phyloP scores from a whole-genome alignment of 139 green algal genomes.

The Klebsormidium nitens region DNA sequence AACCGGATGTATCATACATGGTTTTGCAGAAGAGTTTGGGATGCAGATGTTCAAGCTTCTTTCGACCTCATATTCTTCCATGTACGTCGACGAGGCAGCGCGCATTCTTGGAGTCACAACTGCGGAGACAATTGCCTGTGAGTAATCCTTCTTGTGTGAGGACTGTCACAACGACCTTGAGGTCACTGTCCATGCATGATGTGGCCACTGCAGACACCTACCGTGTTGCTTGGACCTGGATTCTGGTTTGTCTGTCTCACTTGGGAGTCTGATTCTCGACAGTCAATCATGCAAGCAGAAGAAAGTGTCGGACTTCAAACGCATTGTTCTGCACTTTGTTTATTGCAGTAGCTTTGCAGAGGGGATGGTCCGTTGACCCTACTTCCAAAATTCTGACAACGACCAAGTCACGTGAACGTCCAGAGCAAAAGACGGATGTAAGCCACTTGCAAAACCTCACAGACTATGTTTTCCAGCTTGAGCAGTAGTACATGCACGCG shows the following conservation, averaged over 20 bases:
- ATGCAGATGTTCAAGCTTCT: conserved; percentile 14
- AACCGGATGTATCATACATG: too few species aligned
- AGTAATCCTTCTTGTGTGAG: conserved; percentile 4
- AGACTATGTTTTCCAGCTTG: conserved; percentile 25
- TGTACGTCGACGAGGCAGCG: conserved; percentile 6
- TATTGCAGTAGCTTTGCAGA: conserved; percentile 9
- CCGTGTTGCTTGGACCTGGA: not conserved
- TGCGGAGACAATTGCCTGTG: conserved; percentile 1
- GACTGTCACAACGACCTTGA: not conserved
- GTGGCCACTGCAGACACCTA: not conserved
- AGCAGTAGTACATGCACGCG: too few species aligned
- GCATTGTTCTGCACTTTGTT: not conserved
- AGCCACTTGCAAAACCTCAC: conserved; percentile 25
- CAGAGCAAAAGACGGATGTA: conserved; percentile 21
- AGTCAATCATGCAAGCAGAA: not conserved
- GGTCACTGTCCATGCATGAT: not conserved
- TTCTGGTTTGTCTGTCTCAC: conserved; percentile 6
- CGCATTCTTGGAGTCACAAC: conserved; percentile 10
- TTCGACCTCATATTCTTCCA: conserved; percentile 11
- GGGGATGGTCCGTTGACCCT: conserved; percentile 7
- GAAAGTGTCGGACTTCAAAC: not conserved
- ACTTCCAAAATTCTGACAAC: conserved; percentile 19
- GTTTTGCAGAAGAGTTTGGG: conserved; percentile 16
- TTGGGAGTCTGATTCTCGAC: not conserved
- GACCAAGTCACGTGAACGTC: not conserved